These are phyloP conservation scores for Volvariella surrecta DNA, from an alignment of 1,284 basidiomycete species.

Conservation along the genomic window DNA sequence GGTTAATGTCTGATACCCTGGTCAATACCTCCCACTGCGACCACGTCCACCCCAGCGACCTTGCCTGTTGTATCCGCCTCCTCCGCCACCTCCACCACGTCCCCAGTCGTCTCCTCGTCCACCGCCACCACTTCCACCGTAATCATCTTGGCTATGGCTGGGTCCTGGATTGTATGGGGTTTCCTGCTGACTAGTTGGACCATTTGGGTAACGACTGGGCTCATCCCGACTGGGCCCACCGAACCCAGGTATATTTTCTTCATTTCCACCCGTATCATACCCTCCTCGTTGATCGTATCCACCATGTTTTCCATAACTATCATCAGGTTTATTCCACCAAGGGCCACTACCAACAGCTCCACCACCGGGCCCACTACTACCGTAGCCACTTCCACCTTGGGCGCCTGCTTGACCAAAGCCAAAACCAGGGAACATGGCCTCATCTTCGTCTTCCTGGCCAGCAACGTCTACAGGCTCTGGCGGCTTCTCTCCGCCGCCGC, in stretches of 20 bases:
- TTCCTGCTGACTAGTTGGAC: conserved; percentile 22
- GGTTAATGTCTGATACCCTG: no score
- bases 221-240: conserved; percentile 14
- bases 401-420: conserved; percentile 25
- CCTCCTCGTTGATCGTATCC: conserved; percentile 7
- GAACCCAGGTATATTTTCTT: conserved; percentile 52
- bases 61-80: conserved; percentile 17
- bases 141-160: conserved; percentile 17
- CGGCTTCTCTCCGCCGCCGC: conserved; percentile 71
- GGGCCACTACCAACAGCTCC: conserved; percentile 6
- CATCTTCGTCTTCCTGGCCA: conserved; percentile 69
- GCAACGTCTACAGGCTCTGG: conserved; percentile 48
- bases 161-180: conserved; percentile 25
- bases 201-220: conserved; percentile 12
- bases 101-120: conserved; percentile 21
- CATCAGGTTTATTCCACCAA: conserved; percentile 36
- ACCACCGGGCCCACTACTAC: conserved; percentile 12
- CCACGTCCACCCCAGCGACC: conserved; percentile 8
- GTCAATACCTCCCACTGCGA: conserved; percentile 3
- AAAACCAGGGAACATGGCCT: conserved; percentile 61
- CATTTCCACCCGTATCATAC: conserved; percentile 16
- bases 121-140: conserved; percentile 17
- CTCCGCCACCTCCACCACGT: conserved; percentile 23
- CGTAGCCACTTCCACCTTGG: conserved; percentile 14
- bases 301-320: conserved; percentile 11